Evolutionary conservation across 2,329 filamentous ascomycete genomes (phyloP).

Genomic region (Emmonsia crescens): DNA sequence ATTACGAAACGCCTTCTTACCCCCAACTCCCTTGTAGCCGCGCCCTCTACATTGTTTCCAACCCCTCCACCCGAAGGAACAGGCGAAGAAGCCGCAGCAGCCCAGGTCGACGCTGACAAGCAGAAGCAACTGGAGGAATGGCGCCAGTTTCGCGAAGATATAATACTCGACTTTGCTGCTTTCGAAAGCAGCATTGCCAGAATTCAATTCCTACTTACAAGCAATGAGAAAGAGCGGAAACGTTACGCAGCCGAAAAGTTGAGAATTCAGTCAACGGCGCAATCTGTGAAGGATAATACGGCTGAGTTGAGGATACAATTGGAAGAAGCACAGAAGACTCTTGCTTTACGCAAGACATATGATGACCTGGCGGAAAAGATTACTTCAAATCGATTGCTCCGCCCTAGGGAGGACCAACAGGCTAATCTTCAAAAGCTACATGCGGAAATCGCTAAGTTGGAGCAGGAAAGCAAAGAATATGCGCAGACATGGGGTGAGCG

Average conservation of each 20-base stretch:
- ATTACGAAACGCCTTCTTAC: conserved; percentile 70
- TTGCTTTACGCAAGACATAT: conserved; percentile 71
- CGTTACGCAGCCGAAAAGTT: conserved; percentile 73
- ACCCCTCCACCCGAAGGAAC: conserved; percentile 57
- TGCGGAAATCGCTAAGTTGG: conserved; percentile 76
- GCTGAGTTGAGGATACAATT: conserved; percentile 61
- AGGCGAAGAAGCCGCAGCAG: conserved; percentile 32
- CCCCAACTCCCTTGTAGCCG: conserved; percentile 53
- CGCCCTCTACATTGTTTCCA: conserved; percentile 45
- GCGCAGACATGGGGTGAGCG: conserved; percentile 75
- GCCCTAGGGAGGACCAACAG: conserved; percentile 73
- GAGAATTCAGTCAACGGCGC: conserved; percentile 66
- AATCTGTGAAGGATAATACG: conserved; percentile 66
- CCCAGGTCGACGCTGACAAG: conserved; percentile 35
- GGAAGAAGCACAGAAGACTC: conserved; percentile 61
- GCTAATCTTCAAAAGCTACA: conserved; percentile 69
- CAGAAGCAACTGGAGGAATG: conserved; percentile 46
- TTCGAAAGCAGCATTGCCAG: conserved; percentile 80
- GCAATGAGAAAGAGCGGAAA: conserved; percentile 71
- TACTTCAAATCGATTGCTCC: conserved; percentile 65
- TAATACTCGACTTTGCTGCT: conserved; percentile 76
- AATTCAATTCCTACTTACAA: conserved; percentile 74
- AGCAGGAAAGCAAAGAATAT: conserved; percentile 73
- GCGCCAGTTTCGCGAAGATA: conserved; percentile 66
- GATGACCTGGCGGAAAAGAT: conserved; percentile 84